phyloP scores from a whole-genome alignment of 805 yeast species.

The Zygosaccharomyces siamensis region DNA sequence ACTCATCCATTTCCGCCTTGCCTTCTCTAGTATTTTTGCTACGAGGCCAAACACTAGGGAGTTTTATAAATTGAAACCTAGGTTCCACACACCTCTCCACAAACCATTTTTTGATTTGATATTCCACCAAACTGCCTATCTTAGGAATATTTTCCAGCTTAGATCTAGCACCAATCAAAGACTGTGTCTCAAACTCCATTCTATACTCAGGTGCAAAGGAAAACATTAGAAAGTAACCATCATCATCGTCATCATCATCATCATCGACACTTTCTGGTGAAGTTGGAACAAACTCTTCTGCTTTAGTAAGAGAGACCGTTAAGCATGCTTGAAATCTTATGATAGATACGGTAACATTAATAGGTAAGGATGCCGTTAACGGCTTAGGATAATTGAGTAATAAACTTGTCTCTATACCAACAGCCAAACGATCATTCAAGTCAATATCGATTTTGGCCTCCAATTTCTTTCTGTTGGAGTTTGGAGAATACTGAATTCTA shows the following conservation, averaged over 20 bases:
- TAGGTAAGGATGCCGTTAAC: conserved; percentile 80
- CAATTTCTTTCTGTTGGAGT: conserved; percentile 43
- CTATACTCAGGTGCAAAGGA: conserved; percentile 90
- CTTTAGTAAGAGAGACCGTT: conserved; percentile 60
- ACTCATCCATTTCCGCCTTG: conserved; percentile 16
- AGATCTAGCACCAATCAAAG: conserved; percentile 88
- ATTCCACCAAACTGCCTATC: conserved; percentile 77
- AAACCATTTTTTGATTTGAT: conserved; percentile 80
- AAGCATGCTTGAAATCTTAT: conserved; percentile 88
- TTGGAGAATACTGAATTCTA: conserved; percentile 60
- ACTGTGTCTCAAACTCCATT: conserved; percentile 81
- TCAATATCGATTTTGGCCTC: conserved; percentile 93
- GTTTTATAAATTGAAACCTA: conserved; percentile 72
- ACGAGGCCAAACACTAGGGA: conserved; percentile 88
- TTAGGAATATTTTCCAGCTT: conserved; percentile 92
- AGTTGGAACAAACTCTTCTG: conserved; percentile 30
- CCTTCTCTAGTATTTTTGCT: conserved; percentile 50
- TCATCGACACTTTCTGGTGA: conserved; percentile 14
- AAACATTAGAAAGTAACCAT: conserved; percentile 73
- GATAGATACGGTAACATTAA: conserved; percentile 76
- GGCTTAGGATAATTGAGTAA: conserved; percentile 79
- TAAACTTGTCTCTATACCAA: conserved; percentile 78
- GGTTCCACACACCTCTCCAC: conserved; percentile 93
- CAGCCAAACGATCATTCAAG: conserved; percentile 75
- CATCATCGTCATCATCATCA: conserved; percentile 36